Evolutionary conservation across 179 eudicot genomes (phyloP).

Genomic region (Sideroxylon spinosum): DNA sequence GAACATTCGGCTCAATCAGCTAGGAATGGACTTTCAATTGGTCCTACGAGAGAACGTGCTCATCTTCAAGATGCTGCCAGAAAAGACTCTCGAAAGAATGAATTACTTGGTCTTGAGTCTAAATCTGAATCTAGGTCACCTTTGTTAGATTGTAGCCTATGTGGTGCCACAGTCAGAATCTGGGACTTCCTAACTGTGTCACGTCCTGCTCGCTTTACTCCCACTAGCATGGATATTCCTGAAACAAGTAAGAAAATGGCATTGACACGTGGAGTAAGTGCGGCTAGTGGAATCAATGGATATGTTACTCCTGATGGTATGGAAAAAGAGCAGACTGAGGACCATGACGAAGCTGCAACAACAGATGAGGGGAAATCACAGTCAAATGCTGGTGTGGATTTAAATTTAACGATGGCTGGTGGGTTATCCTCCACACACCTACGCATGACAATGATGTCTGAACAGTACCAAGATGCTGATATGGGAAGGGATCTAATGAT

Average conservation of each 20-base stretch:
- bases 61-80: slow-evolving; percentile 56
- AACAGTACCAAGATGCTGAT: slow-evolving; percentile 49
- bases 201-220: slow-evolving; percentile 77
- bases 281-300: slow-evolving; percentile 94
- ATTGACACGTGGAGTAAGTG: slow-evolving; percentile 90
- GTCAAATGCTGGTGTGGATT: slow-evolving; percentile 61
- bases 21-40: slow-evolving; percentile 75
- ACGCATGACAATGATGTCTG: slow-evolving; percentile 46
- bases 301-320: slow-evolving; percentile 74
- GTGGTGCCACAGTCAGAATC: slow-evolving; percentile 95
- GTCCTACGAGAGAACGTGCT: slow-evolving; percentile 47
- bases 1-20: slow-evolving; percentile 99
- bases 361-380: slow-evolving; percentile 65
- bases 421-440: slow-evolving; percentile 57
- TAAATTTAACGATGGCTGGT: slow-evolving; percentile 83
- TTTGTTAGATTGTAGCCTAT: slow-evolving; percentile 87
- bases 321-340: slow-evolving; percentile 77
- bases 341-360: slow-evolving; percentile 86
- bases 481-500: slow-evolving; percentile 77
- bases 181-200: slow-evolving; percentile 82
- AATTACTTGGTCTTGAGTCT: slow-evolving; percentile 45
- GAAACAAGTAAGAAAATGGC: slow-evolving; percentile 80
- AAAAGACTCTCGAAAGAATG: slow-evolving; percentile 44
- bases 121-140: slow-evolving; percentile 89
- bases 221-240: slow-evolving; percentile 64